A percentile compares a stretch with the other conserved stretches of the same genome.
These are phyloP conservation scores for Singerocomus inundabilis DNA, from an alignment of 1,284 basidiomycete genomes.

Conservation along the genomic window DNA sequence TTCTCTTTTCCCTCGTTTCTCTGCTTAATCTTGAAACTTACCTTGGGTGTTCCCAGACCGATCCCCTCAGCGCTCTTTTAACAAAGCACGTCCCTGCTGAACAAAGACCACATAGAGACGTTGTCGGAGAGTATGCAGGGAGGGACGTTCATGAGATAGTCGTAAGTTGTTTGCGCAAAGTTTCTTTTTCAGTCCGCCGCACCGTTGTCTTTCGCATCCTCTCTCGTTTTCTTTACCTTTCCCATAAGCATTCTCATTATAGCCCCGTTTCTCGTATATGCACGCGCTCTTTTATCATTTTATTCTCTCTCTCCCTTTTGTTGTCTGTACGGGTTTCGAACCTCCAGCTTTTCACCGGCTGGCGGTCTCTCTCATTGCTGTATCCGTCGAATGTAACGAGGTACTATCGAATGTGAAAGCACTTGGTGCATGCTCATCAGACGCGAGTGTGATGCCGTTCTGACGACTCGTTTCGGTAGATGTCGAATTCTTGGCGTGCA, in stretches of 20 bases:
- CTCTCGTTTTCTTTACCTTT: constrained; percentile 6
- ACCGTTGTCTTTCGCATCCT: constrained; percentile 7
- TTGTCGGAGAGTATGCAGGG: constrained; percentile 68
- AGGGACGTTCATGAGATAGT: constrained; percentile 73
- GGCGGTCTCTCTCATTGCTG: constrained; percentile 19
- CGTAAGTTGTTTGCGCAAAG: constrained; percentile 46
- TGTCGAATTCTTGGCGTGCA: constrained; percentile 81
- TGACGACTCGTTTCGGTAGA: constrained; percentile 43
- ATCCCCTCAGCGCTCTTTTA: constrained; percentile 73
- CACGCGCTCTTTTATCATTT: constrained; percentile 21
- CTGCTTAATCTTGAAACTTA: constrained; percentile 4
- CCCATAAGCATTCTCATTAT: constrained; percentile 15
- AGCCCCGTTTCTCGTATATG: constrained; percentile 26
- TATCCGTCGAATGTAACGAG: constrained; percentile 24
- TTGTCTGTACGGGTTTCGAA: constrained; percentile 21
- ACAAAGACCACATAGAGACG: constrained; percentile 66
- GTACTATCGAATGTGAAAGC: constrained; percentile 22
- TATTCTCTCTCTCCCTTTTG: constrained; percentile 27
- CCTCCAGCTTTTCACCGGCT: constrained; percentile 8
- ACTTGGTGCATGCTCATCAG: background rate
- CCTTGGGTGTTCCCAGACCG: constrained; percentile 58
- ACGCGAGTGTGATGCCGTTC: constrained; percentile 9
- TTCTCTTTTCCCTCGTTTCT: background rate
- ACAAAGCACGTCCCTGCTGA: constrained; percentile 80
- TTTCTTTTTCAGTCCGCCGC: constrained; percentile 9